Conservation (phyloP, 78 protist genomes). For the Protostelium mycophagum region DNA sequence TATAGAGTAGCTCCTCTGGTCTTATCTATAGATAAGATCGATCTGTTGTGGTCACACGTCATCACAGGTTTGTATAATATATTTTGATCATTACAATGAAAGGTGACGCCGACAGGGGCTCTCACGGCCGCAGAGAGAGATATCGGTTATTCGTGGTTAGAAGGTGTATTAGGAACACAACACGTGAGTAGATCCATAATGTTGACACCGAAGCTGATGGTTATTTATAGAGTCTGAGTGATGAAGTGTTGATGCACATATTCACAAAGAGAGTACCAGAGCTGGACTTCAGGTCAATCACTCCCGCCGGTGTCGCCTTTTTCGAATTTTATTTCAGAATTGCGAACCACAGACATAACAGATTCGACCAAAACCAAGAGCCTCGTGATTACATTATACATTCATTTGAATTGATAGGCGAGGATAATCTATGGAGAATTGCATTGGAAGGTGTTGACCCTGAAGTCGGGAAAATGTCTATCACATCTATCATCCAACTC, state of each 20-base stretch:
- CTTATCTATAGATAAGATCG: not conserved
- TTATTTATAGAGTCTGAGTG: not conserved
- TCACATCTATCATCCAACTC: conserved; percentile 20
- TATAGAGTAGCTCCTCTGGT: not conserved
- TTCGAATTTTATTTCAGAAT: not conserved
- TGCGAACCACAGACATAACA: not conserved
- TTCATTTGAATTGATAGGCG: conserved; percentile 26
- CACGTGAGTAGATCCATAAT: not conserved
- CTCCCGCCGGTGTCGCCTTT: not conserved
- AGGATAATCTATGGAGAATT: conserved; percentile 59
- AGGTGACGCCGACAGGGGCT: not conserved
- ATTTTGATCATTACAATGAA: not conserved
- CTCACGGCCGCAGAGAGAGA: not conserved
- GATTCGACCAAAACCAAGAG: not conserved
- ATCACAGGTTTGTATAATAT: not conserved
- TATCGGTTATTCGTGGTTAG: not conserved
- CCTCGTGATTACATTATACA: not conserved
- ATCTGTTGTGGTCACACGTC: not conserved
- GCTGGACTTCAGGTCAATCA: not conserved
- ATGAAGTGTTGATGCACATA: conserved; percentile 9
- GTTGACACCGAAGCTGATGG: not conserved
- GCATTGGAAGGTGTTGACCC: conserved; percentile 36
- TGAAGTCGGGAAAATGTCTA: conserved; percentile 39
- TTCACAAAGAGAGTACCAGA: conserved; percentile 7
- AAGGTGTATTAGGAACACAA: not conserved